Percentiles rank a stretch among this genome's conserved stretches.
These are phyloP conservation scores for Nitzschia sp. DNA, from an alignment of 108 stramenopile genomes.

Conservation along the genomic window DNA sequence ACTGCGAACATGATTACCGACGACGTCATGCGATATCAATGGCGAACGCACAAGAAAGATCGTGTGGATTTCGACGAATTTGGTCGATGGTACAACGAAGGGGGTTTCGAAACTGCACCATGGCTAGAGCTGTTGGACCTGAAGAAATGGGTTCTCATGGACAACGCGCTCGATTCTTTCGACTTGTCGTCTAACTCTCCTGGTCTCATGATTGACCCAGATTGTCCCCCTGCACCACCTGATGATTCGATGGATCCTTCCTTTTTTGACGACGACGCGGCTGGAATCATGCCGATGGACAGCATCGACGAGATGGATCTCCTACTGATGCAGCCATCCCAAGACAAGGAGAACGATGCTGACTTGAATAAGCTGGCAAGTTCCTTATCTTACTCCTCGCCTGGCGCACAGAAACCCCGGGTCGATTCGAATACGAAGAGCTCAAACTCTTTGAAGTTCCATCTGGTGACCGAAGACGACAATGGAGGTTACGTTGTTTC, in stretches of 20 bases:
- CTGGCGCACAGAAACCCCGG: not conserved
- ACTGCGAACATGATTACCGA: slow-evolving; percentile 79
- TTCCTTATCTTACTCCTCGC: slow-evolving; percentile 31
- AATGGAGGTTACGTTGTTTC: slow-evolving; percentile 78
- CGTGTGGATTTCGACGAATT: slow-evolving; percentile 90
- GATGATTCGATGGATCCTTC: slow-evolving; percentile 47
- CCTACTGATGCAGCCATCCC: slow-evolving; percentile 48
- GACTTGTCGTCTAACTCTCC: slow-evolving; percentile 7
- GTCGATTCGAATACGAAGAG: slow-evolving; percentile 19
- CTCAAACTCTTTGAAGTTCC: slow-evolving; percentile 65
- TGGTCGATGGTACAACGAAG: slow-evolving; percentile 95
- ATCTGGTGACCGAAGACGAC: slow-evolving; percentile 62
- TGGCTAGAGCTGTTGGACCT: slow-evolving; percentile 96
- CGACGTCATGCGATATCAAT: slow-evolving; percentile 81
- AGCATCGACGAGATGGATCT: slow-evolving; percentile 71
- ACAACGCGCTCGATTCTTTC: slow-evolving; percentile 34
- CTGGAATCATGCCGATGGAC: slow-evolving; percentile 52
- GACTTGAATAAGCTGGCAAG: slow-evolving; percentile 26
- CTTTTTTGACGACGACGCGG: slow-evolving; percentile 47
- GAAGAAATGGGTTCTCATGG: slow-evolving; percentile 88
- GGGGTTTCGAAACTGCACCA: slow-evolving; percentile 88
- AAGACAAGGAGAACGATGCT: slow-evolving; percentile 52
- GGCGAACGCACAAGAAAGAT: slow-evolving; percentile 62
- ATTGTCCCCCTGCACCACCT: slow-evolving; percentile 48
- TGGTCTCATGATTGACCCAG: not conserved